phyloP scores from a whole-genome alignment of 441 rosid genomes.

The Sinapis alba region DNA sequence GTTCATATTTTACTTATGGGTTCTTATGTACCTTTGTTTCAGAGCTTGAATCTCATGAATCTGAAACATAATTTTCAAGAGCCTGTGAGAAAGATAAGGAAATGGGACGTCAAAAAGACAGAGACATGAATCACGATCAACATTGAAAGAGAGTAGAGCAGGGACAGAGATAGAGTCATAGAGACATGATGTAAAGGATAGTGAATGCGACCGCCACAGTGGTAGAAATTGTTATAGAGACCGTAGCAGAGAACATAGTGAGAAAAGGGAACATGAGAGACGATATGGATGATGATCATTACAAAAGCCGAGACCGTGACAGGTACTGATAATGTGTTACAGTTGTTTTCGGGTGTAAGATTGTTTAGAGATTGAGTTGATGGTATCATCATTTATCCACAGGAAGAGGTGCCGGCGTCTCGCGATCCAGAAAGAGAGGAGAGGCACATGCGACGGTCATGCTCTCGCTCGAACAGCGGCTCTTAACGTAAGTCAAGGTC shows the following conservation, averaged over 20 bases:
- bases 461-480: conserved; percentile 59
- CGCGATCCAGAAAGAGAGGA: conserved; percentile 76
- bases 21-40: neutral
- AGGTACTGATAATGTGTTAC: conserved; percentile 44
- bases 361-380: neutral
- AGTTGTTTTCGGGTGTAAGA: neutral
- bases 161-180: conserved; percentile 50
- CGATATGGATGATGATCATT: conserved; percentile 60
- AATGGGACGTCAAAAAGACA: too few species aligned
- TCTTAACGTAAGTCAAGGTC: conserved; percentile 72
- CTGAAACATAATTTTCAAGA: too few species aligned
- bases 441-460: conserved; percentile 56
- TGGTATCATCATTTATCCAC: conserved; percentile 14
- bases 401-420: conserved; percentile 67
- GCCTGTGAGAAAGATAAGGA: too few species aligned
- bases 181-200: conserved; percentile 42
- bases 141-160: conserved; percentile 30
- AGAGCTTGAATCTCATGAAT: neutral
- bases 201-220: conserved; percentile 58
- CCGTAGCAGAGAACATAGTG: conserved; percentile 60
- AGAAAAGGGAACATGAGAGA: conserved; percentile 57
- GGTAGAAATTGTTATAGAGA: conserved; percentile 60
- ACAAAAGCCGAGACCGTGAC: conserved; percentile 57
- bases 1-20: neutral
- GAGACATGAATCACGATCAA: too few species aligned